Percentiles rank a stretch among this genome's conserved stretches.
Conservation (phyloP, 2,329 filamentous ascomycete genomes). For the Fusarium hostae region DNA sequence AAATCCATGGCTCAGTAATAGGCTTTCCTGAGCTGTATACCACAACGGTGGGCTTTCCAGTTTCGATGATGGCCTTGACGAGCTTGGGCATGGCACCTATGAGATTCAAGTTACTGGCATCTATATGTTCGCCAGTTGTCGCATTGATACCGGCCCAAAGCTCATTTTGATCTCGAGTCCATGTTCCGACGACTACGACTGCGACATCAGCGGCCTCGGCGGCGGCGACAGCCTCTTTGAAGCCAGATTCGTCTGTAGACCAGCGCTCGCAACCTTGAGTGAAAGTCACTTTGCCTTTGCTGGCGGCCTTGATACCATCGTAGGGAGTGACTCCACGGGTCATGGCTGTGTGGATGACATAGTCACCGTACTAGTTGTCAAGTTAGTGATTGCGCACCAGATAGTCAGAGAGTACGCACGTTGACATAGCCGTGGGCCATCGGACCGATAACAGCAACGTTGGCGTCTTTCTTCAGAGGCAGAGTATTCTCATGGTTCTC, state of each 20-base stretch:
- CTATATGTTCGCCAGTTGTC: constrained; percentile 80
- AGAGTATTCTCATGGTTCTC: constrained; percentile 67
- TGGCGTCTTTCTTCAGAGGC: constrained; percentile 70
- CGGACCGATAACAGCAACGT: constrained; percentile 77
- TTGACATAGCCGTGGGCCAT: constrained; percentile 80
- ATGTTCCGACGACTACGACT: constrained; percentile 79
- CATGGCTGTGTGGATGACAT: constrained; percentile 73
- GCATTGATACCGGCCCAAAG: constrained; percentile 78
- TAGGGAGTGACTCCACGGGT: constrained; percentile 75
- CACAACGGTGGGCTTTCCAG: constrained; percentile 74
- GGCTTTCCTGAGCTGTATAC: constrained; percentile 78
- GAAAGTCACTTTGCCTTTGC: constrained; percentile 71
- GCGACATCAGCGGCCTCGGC: constrained; percentile 76
- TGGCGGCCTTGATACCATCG: constrained; percentile 72
- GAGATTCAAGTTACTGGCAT: constrained; percentile 70
- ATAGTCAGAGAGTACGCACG: constrained; percentile 52
- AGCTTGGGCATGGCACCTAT: constrained; percentile 76
- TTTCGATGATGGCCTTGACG: constrained; percentile 73
- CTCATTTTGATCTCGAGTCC: constrained; percentile 77
- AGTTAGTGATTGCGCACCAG: constrained; percentile 4
- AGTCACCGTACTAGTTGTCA: constrained; percentile 71
- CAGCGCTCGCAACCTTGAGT: constrained; percentile 78
- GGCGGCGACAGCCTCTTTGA: constrained; percentile 72
- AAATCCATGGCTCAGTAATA: constrained; percentile 78
- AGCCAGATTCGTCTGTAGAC: constrained; percentile 76